Evolutionary conservation across 1,284 basidiomycete species (phyloP).

Genomic region (Rhodofomes roseus): DNA sequence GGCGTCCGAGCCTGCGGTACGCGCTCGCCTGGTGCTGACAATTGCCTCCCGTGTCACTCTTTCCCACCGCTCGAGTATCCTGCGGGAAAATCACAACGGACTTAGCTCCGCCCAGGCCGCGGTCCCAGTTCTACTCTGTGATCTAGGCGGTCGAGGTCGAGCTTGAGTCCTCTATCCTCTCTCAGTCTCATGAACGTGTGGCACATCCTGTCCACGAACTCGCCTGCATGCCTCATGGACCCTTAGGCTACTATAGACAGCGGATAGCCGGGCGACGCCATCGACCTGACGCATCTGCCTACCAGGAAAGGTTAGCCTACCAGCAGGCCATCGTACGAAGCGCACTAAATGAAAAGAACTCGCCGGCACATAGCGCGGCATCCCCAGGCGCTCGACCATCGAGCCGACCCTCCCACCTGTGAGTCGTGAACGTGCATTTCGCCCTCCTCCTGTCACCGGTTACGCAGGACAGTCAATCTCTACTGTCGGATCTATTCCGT

Average conservation of each 20-base stretch:
- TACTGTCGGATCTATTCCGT: no score
- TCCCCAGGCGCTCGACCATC: not conserved
- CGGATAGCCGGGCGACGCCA: not conserved
- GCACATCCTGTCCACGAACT: not conserved
- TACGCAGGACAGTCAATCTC: no score
- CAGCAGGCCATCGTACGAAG: not conserved
- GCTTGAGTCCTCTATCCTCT: no score
- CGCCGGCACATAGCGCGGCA: not conserved
- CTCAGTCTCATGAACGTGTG: no score
- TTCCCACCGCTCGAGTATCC: not conserved
- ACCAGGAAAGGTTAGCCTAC: not conserved
- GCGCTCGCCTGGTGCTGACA: not conserved
- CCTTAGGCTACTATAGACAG: not conserved
- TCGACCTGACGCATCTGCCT: not conserved
- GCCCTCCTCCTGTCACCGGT: no score
- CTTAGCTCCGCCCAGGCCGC: not conserved
- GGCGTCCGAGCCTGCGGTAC: not conserved
- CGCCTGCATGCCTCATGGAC: not conserved
- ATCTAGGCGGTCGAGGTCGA: not conserved
- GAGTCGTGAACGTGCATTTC: not conserved
- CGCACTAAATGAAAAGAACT: not conserved
- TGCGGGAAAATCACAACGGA: constrained; percentile 1
- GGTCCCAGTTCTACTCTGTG: not conserved
- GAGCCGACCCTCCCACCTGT: not conserved
- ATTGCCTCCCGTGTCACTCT: not conserved